These are phyloP conservation scores for Phaeosphaeriaceae sp. DNA, from an alignment of 2,329 filamentous ascomycete species.

Conservation along the genomic window DNA sequence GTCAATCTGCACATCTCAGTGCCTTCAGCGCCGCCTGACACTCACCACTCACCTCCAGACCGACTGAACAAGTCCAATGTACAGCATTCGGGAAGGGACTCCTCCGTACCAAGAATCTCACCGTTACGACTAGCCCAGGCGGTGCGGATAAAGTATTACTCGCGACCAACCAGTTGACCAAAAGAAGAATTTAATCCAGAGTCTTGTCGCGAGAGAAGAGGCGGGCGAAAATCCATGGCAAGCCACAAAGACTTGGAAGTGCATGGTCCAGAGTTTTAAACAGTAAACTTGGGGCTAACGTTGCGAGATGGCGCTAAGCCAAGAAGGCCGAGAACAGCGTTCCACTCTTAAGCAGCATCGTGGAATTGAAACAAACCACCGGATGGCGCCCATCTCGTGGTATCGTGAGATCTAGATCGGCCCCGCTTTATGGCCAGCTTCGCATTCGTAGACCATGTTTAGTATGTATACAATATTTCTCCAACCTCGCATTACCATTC, in stretches of 20 bases:
- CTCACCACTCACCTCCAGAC: too few relatives aligned
- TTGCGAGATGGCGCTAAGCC: slow-evolving; percentile 21
- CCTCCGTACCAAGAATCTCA: slow-evolving; percentile 16
- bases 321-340: slow-evolving; percentile 25
- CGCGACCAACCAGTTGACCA: slow-evolving; percentile 16
- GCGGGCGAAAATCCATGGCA: slow-evolving; percentile 27
- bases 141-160: slow-evolving; percentile 18
- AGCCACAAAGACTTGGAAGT: slow-evolving; percentile 30
- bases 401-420: too few relatives aligned
- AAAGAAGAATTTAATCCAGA: slow-evolving; percentile 13
- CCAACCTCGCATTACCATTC: too few relatives aligned
- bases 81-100: slow-evolving; percentile 9
- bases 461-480: too few relatives aligned
- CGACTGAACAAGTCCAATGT: too few relatives aligned
- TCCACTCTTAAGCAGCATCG: background rate
- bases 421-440: too few relatives aligned
- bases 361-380: background rate
- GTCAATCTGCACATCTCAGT: too few relatives aligned
- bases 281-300: slow-evolving; percentile 8
- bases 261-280: slow-evolving; percentile 16
- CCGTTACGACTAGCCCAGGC: slow-evolving; percentile 5
- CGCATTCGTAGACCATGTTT: too few relatives aligned
- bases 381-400: background rate
- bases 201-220: slow-evolving; percentile 26
- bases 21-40: too few relatives aligned